Evolutionary conservation across 2,329 filamentous ascomycete species (phyloP), one percentile per base, ranked within the genome.

Genomic region (Calonectria leucothoes): DNA sequence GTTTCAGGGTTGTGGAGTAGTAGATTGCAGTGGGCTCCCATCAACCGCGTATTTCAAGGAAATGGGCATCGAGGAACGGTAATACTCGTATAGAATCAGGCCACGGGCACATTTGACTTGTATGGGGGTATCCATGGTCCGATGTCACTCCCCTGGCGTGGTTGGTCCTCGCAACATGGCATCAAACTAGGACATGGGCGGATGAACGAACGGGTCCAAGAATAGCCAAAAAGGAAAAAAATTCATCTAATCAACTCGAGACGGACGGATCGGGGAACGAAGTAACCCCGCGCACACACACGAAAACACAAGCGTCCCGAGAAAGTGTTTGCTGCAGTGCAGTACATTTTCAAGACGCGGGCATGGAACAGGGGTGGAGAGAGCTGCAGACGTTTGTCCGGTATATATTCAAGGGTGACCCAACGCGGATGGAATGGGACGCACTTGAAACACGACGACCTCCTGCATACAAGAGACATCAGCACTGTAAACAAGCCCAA

Each of bases 331-430:
- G 33, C 55, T 35, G 11, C 20, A 3, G 42, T 45, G 6, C 42
- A 5, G 4, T 45, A n/a, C n/a, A n/a, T 45, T 37, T 37, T 10
- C 14, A n/a, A 20, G 49, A 31, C 49, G 49, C 25, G 23, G 39
- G 42, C 59, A 64, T 64, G 59, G 59, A 64, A 37, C 59, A 64
- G 59, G 59, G 59, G 25, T 25, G 15, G 59, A 64, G 59, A 48
- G 29, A 48, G 37, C 25, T 64, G 55, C 55, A 61, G 55, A 61
- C 2, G 55, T 61, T 39, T 61, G 25, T 35, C 37, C 27, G 39
- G 29, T 42, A 64, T 25, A 64, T 33, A 23, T 64, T 29, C 59
- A 31, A 45, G 59, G 59, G 39, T 64, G 27, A 4, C 39, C 55
- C 37, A 45, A 64, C n/a, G 37, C 42, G 23, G 59, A 42, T 64